Evolutionary conservation across 805 yeast genomes (phyloP), one percentile per base, ranked within the genome.

Genomic region (Candida stauntonica): DNA sequence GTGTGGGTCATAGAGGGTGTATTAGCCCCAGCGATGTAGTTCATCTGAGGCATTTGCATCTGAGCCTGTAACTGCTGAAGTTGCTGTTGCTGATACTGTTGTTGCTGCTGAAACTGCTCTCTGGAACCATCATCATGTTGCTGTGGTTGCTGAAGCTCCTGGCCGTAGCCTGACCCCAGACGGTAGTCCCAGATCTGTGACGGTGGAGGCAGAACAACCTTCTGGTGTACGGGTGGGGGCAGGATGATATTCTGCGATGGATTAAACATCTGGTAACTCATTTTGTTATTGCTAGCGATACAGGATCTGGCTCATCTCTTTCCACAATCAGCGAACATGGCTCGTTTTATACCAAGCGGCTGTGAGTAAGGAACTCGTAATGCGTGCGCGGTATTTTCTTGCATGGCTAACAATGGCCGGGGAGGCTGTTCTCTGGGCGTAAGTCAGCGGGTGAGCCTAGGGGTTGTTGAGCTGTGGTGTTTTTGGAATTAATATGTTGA

Each of bases 131-230:
- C 7, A 5, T 14, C 19, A 6, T 17, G 31, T 17, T 24, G 33
- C 20, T 35, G 35, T 15, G 13, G 21, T 18, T 35, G 31, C 26
- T 27, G 28, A 9, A 19, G 44, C 11, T 24, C 34, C 26, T 21
- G 35, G 16, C 17, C 24, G 35, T 21, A 8, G 24, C 11, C 24
- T 7, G 7, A 21, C 7, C 24, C 17, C 14, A 24, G 19, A 5
- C 35, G 26, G 19, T 39, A 41, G 30, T 46, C 50, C 45, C 45
- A 46, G 24, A 42, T 38, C 35, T 36, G 42, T 11, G 47, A 37
- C 3, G 49, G 49, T 1, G 47, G 50, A 8, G 51, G 51, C 2
- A 45, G 42, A 16, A 47, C 32, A 36, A 47, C 51, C 33, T 41
- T 21, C 24, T 21, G 38, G 21, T 45, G 47, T 26, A 33, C 27